Evolutionary conservation across 345 rosid genomes (phyloP).

Genomic region (Garcia nutans): DNA sequence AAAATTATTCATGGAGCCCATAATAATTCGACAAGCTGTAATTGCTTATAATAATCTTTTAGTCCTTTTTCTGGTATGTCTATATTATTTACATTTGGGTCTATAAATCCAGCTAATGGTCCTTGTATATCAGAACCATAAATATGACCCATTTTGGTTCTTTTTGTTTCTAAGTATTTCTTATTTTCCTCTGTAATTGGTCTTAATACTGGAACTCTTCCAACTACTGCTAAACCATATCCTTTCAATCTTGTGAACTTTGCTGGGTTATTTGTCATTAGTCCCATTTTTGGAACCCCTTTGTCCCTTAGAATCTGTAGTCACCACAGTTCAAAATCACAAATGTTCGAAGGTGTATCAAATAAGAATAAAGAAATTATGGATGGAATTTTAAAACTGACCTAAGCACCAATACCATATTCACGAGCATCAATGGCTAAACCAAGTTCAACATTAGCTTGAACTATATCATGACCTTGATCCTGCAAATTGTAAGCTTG

Average conservation of each 20-base stretch:
- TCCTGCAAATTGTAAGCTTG: conserved; percentile 83
- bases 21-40: too few relatives aligned
- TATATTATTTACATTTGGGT: conserved; percentile 18
- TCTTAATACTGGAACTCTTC: conserved; percentile 78
- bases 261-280: conserved; percentile 92
- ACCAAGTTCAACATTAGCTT: conserved; percentile 85
- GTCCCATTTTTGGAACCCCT: conserved; percentile 73
- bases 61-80: conserved; percentile 20
- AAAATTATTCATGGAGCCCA: too few relatives aligned
- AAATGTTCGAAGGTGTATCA: too few relatives aligned
- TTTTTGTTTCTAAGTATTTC: conserved; percentile 78
- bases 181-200: conserved; percentile 76
- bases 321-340: neutral
- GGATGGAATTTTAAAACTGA: conserved; percentile 25
- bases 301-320: conserved; percentile 73
- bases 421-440: conserved; percentile 80
- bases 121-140: conserved; percentile 65
- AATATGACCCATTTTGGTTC: conserved; percentile 81
- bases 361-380: neutral
- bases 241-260: conserved; percentile 84
- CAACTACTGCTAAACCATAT: conserved; percentile 76
- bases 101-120: conserved; percentile 43
- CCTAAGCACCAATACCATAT: conserved; percentile 91
- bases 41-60: neutral
- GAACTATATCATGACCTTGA: conserved; percentile 86